phyloP scores from a whole-genome alignment of 1,139 yeast species.

The Geotrichum restrictum region DNA sequence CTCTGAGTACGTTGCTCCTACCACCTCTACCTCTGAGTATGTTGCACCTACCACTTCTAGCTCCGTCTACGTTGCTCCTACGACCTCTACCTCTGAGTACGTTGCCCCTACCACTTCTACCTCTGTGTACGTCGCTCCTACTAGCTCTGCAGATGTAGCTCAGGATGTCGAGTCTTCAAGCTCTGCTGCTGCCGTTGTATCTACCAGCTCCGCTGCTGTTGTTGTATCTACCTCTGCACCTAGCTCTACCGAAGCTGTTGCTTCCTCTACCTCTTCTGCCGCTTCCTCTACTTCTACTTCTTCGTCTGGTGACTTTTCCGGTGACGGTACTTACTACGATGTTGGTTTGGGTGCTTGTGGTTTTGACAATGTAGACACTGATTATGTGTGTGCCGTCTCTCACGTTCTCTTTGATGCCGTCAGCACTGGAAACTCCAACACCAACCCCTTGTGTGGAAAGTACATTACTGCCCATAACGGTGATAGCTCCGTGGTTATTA shows the following conservation, averaged over 20 bases:
- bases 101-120: constrained; percentile 30
- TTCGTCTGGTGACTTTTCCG: constrained; percentile 40
- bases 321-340: constrained; percentile 59
- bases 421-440: constrained; percentile 39
- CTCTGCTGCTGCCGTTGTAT: constrained; percentile 26
- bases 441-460: constrained; percentile 50
- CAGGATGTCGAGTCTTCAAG: constrained; percentile 31
- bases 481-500: constrained; percentile 49
- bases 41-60: constrained; percentile 31
- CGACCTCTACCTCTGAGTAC: constrained; percentile 33
- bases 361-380: constrained; percentile 44
- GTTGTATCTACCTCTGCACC: too few relatives aligned
- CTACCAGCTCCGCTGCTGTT: too few relatives aligned
- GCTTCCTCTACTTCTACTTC: constrained; percentile 25
- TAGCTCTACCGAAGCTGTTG: too few relatives aligned
- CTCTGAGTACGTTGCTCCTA: constrained; percentile 30
- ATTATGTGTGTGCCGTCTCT: constrained; percentile 45
- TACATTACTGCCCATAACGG: constrained; percentile 44
- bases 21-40: constrained; percentile 27
- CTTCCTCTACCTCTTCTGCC: constrained; percentile 21
- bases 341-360: constrained; percentile 67
- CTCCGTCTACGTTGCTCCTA: constrained; percentile 29
- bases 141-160: constrained; percentile 30
- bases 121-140: constrained; percentile 25
- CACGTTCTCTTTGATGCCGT: constrained; percentile 37